Evolutionary conservation across 495 filamentous ascomycete species (phyloP).

Genomic region (Umbilicaria muhlenbergii): DNA sequence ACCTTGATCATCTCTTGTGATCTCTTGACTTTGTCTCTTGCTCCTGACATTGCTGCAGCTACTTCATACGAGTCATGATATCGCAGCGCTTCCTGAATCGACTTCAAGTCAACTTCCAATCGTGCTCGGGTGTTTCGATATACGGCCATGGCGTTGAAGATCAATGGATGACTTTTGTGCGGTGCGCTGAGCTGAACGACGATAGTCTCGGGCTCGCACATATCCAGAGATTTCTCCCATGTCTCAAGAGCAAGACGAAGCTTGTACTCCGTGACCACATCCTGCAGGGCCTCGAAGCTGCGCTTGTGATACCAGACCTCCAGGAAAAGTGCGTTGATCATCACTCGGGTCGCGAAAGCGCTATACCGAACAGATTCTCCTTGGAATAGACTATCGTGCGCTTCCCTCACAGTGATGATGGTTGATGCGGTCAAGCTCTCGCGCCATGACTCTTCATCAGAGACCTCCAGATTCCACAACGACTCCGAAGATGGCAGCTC

Average conservation of each 20-base stretch:
- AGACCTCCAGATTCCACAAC: conserved; percentile 74
- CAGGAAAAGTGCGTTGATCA: conserved; percentile 98
- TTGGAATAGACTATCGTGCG: conserved; percentile 88
- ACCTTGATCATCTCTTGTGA: conserved; percentile 97
- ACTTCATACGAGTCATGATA: conserved; percentile 97
- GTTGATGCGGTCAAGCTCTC: conserved; percentile 56
- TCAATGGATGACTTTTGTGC: conserved; percentile 92
- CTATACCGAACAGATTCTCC: conserved; percentile 86
- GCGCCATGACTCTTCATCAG: conserved; percentile 70
- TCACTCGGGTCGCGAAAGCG: conserved; percentile 90
- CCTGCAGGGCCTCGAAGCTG: conserved; percentile 86
- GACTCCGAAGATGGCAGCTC: conserved; percentile 88
- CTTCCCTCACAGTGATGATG: conserved; percentile 74
- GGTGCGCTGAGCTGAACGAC: conserved; percentile 84
- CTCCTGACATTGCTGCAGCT: conserved; percentile 87
- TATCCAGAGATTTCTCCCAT: conserved; percentile 89
- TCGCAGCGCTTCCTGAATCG: conserved; percentile 87
- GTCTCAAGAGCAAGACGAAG: conserved; percentile 89
- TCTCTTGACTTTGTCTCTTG: conserved; percentile 81
- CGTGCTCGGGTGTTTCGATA: conserved; percentile 89
- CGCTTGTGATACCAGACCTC: conserved; percentile 99
- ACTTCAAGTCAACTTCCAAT: conserved; percentile 87
- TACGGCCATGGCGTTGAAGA: conserved; percentile 98
- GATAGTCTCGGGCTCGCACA: conserved; percentile 86
- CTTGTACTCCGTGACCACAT: conserved; percentile 97